phyloP scores from a whole-genome alignment of 2,329 filamentous ascomycete genomes.

The Colletotrichum tofieldiae region DNA sequence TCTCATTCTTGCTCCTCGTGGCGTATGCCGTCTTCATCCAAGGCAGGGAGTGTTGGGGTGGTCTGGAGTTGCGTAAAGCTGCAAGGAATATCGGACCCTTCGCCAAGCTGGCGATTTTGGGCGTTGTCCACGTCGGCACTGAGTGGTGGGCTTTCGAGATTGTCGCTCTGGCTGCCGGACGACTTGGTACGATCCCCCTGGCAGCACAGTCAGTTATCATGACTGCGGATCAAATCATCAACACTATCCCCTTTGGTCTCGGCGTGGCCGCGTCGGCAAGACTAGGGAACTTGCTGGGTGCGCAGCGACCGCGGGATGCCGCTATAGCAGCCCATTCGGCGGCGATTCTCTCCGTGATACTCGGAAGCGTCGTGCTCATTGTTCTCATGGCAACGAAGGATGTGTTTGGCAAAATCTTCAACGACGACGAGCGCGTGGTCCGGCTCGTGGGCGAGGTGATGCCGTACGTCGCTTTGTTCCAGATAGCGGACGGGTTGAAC shows the following conservation, averaged over 20 bases:
- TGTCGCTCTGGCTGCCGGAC: constrained; percentile 85
- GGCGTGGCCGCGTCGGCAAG: constrained; percentile 85
- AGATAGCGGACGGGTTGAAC: constrained; percentile 91
- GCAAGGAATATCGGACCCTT: constrained; percentile 80
- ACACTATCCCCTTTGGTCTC: constrained; percentile 88
- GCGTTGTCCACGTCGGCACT: constrained; percentile 87
- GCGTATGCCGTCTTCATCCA: constrained; percentile 80
- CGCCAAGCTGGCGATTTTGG: constrained; percentile 80
- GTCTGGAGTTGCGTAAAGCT: constrained; percentile 74
- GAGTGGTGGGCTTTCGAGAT: constrained; percentile 98
- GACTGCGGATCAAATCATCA: constrained; percentile 89
- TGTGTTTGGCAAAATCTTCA: constrained; percentile 85
- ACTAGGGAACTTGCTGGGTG: constrained; percentile 85
- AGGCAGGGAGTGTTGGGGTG: constrained; percentile 86
- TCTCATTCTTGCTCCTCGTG: constrained; percentile 83
- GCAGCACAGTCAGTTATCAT: constrained; percentile 92
- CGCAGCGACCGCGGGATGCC: constrained; percentile 76
- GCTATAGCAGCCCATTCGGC: constrained; percentile 82
- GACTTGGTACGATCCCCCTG: constrained; percentile 83
- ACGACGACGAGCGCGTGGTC: constrained; percentile 81
- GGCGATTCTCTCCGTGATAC: constrained; percentile 79
- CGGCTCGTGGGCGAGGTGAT: constrained; percentile 82
- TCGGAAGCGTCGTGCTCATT: constrained; percentile 77
- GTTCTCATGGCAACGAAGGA: constrained; percentile 80
- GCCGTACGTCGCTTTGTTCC: constrained; percentile 90